These are phyloP conservation scores for Elsinoe ampelina DNA, from an alignment of 2,329 filamentous ascomycete genomes.

Conservation along the genomic window DNA sequence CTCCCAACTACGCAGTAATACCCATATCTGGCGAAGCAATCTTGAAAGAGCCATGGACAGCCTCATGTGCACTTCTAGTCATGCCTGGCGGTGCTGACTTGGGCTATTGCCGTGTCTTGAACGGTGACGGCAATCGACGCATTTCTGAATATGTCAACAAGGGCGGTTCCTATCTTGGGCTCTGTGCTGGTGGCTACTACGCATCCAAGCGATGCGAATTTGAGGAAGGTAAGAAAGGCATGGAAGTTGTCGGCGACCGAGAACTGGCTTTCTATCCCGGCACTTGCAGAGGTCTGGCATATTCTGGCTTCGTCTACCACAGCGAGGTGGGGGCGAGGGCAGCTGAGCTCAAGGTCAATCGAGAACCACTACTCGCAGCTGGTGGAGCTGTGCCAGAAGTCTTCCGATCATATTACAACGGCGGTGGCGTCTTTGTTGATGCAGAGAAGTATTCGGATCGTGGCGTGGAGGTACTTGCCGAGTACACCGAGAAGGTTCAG, in stretches of 20 bases:
- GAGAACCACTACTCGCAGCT: constrained; percentile 44
- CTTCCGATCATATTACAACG: constrained; percentile 82
- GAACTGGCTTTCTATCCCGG: constrained; percentile 87
- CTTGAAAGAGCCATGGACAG: constrained; percentile 82
- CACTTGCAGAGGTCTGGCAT: constrained; percentile 74
- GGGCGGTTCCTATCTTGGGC: constrained; percentile 78
- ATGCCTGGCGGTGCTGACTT: constrained; percentile 92
- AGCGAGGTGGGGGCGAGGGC: constrained; percentile 77
- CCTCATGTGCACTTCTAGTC: constrained; percentile 79
- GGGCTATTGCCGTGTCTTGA: constrained; percentile 78
- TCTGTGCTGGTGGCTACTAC: constrained; percentile 94
- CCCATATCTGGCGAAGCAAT: constrained; percentile 69
- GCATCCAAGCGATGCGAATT: constrained; percentile 77
- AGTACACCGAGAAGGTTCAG: constrained; percentile 63
- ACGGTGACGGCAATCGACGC: constrained; percentile 75
- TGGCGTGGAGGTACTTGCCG: constrained; percentile 73
- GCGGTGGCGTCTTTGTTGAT: constrained; percentile 86
- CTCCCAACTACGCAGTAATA: constrained; percentile 86
- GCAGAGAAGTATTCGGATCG: constrained; percentile 51
- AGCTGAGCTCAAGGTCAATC: constrained; percentile 55
- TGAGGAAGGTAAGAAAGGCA: constrained; percentile 67
- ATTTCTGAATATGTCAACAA: constrained; percentile 78
- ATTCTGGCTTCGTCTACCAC: constrained; percentile 80
- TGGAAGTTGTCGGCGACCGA: constrained; percentile 77
- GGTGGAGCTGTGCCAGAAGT: constrained; percentile 46